Evolutionary conservation across 1,139 yeast genomes (phyloP), one percentile per base, ranked within the genome.

Genomic region (Candida sanyaensis): DNA sequence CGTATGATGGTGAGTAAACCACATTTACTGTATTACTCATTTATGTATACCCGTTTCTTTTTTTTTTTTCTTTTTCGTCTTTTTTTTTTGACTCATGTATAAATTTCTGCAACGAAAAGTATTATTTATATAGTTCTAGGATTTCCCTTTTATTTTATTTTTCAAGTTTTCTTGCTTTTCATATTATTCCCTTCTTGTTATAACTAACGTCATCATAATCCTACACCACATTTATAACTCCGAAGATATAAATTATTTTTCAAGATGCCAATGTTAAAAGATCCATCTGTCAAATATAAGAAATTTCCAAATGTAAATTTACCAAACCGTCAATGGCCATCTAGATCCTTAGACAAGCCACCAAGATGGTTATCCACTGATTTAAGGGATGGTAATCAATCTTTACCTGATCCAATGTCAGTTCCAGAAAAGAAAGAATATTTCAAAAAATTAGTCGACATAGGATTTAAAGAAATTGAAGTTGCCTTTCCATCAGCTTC

Each of bases 341-440:
- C 64, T 39, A 70, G 69, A 43, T 54, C 62, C 26, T 64, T 75
- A 49, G 60, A 68, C 47, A 71, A 68, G 47, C 75, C 79, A 8
- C 80, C 80, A 29, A 65, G 80, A 53, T 75, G 80, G 80, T 68
- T 75, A 45, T 71, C 78, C 33, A 75, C 80, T 13, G 80, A 75
- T 58, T 71, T 75, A 46, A 68, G 80, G 62, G 80, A 75, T 51
- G 80, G 80, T 17, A 75, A 75, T 57, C 80, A 75, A 55, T 66
- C 80, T 10, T 69, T 75, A 48, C 80, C 80, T 12, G 80, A 75
- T 55, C 80, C 80, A 10, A 75, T 75, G 80, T 67, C 78, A 1
- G 65, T 75, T 23, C 65, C 65, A 9, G 78, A 75, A 51, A 75
- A 75, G 62, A 74, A 73, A 54, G 69, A 70, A 44, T 75, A 73